Evolutionary conservation across 345 rosid species (phyloP), one percentile per base, ranked within the genome.

Genomic region (Aquilaria malaccensis): DNA sequence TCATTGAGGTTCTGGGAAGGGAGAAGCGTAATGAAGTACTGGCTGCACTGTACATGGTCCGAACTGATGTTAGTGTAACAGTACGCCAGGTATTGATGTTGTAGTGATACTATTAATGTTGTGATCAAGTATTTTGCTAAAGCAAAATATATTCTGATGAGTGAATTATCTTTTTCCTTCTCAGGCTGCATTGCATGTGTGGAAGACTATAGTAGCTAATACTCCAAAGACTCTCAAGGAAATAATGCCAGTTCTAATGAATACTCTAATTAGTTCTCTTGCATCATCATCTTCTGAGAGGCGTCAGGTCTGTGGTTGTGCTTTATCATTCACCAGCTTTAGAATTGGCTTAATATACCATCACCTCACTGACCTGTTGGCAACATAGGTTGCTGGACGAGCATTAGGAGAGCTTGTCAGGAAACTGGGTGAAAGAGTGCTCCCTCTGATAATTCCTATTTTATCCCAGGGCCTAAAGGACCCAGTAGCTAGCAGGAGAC

Each of bases 391-490:
- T 73, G 97, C 99, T 65, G 99, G 84, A 61, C 79, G 99, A 66
- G 66, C 99, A 52, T 74, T 94, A 69, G 99, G 99, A 74, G 99
- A 94, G 79, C 91, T 94, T 68, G 99, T 94, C 46, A 79, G 95
- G 79, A 94, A 94, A 81, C 99, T 94, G 71, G 99, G 99, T 70
- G 99, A 94, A 76, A 90, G 96, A 88, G 99, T 94, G 60, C 99
- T 94, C 79, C 99, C 99, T 67, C 72, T 81, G 74, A 94, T 94
- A 43, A 90, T 94, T 65, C 97, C 99, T 55, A 90, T 90, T 67
- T 78, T 94, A 73, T 82, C 99, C 33, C 67, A 60, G 68, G 97
- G 99, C 30, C 77, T 90, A 63, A 77, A 81, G 75, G 86, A 88
- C 74, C 82, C 89, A 51, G 81, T 75, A 80, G 79, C 87, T 71